Evolutionary conservation across 164 flowering plant species (phyloP), one percentile per base, ranked within the genome.

Genomic region (Hamamelis virginiana): DNA sequence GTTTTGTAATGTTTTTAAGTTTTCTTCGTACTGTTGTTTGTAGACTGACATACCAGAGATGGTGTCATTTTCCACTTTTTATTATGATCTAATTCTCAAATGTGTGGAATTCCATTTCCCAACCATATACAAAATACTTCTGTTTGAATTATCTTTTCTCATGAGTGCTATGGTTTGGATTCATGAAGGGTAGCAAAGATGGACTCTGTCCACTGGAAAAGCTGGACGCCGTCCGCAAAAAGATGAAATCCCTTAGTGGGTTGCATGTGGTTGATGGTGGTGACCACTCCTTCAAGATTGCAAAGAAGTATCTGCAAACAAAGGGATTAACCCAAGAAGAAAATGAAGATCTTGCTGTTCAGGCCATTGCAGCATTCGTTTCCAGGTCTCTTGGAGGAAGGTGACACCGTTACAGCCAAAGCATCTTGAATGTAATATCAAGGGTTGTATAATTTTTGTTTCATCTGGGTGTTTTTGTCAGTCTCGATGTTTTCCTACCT

Each of bases 251-350:
- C 5, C 13, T 62, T 6, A 91, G 67, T 67, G 83, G 75, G 69
- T 65, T 94, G 76, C 85, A 88, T 82, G 89, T 87, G 61, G 70
- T 91, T 46, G 94, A 89, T 56, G 94, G 97, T 28, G 97, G 97
- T 27, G 98, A 91, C 64, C 97, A 91, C 73, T 94, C 96, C 10
- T 91, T 94, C 71, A 89, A 94, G 85, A 78, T 94, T 77, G 83
- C 76, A 8, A 94, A 90, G 78, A 90, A 87, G 80, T 81, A 84
- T 62, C 79, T 87, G 55, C 79, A 78, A 27, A 59, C 72, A 18
- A 72, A 41, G 9, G 89, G 82, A 18, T 71, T 76, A 26, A 83
- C 81, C 27, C 96, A 91, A 86, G 90, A 78, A 8, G 85, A 83
- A 77, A 88, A 82, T 46, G 97, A 91, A 77, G 80, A 80, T 75